Conservation (phyloP, 345 rosid genomes). For the Gossypium ekmanianum region DNA sequence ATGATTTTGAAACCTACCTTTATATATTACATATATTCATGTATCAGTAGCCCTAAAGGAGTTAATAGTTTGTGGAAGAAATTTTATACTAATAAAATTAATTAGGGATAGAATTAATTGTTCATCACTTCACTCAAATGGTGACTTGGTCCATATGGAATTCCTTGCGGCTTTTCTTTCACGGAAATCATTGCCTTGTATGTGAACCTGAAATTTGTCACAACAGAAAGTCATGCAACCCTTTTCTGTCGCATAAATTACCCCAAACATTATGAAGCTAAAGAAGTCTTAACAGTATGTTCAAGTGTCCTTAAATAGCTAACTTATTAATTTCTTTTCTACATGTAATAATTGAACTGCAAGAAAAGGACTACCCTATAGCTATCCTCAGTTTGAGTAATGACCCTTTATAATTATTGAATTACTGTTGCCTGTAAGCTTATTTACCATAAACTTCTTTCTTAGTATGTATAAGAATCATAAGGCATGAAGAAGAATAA, state of each 20-base stretch:
- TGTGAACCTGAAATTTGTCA: slow-evolving; percentile 47
- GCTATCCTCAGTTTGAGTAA: neutral
- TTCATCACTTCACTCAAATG: slow-evolving; percentile 34
- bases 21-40: neutral
- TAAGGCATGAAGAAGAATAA: neutral
- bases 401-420: neutral
- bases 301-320: slow-evolving; percentile 26
- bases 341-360: slow-evolving; percentile 11
- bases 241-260: slow-evolving; percentile 26
- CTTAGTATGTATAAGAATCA: neutral
- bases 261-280: slow-evolving; percentile 23
- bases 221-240: slow-evolving; percentile 31
- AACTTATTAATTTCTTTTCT: slow-evolving; percentile 9
- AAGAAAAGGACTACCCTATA: slow-evolving; percentile 4
- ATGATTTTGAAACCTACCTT: neutral
- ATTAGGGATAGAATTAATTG: neutral
- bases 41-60: neutral
- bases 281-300: neutral
- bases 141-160: slow-evolving; percentile 59
- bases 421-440: neutral
- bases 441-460: neutral
- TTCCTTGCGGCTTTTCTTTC: slow-evolving; percentile 73
- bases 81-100: neutral
- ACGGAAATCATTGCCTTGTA: slow-evolving; percentile 55
- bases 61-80: neutral